A percentile compares a stretch with the other conserved stretches of the same genome.
Evolutionary conservation across 805 yeast genomes (phyloP).

Genomic region (Teunomyces cretensis): DNA sequence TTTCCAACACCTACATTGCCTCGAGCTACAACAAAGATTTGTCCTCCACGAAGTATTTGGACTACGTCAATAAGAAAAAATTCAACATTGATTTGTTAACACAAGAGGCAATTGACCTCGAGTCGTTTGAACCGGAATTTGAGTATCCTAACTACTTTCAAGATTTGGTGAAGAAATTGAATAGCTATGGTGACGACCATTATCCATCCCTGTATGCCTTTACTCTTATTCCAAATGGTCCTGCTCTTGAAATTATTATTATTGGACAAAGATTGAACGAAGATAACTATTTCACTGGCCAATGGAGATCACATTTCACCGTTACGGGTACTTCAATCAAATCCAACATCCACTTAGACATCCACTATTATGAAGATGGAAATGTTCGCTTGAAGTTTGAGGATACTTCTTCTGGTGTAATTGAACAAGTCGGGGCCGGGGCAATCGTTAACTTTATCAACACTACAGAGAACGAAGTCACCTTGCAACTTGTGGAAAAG

Average conservation of each 20-base stretch:
- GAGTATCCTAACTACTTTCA: conserved; percentile 30
- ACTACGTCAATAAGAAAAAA: conserved; percentile 44
- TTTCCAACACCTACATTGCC: conserved; percentile 32
- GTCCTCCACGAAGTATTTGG: conserved; percentile 48
- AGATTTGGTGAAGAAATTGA: conserved; percentile 32
- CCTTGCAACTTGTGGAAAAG: conserved; percentile 56
- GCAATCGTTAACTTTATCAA: conserved; percentile 48
- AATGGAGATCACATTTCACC: conserved; percentile 73
- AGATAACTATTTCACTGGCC: conserved; percentile 83
- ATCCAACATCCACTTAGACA: conserved; percentile 66
- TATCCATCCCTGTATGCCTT: conserved; percentile 59
- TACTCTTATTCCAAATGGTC: conserved; percentile 38
- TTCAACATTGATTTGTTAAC: conserved; percentile 61
- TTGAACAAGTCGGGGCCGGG: conserved; percentile 28
- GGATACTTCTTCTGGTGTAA: conserved; percentile 26
- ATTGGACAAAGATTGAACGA: conserved; percentile 73
- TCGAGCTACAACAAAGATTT: conserved; percentile 31
- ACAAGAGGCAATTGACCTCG: conserved; percentile 53
- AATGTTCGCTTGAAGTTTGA: conserved; percentile 72
- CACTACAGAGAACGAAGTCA: conserved; percentile 57
- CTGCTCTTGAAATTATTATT: conserved; percentile 48
- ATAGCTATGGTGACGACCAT: conserved; percentile 59
- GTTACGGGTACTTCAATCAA: conserved; percentile 34
- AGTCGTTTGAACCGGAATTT: conserved; percentile 29
- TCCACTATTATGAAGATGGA: conserved; percentile 95